Conservation (phyloP, 1,139 yeast genomes). For the Hansenula sp. region DNA sequence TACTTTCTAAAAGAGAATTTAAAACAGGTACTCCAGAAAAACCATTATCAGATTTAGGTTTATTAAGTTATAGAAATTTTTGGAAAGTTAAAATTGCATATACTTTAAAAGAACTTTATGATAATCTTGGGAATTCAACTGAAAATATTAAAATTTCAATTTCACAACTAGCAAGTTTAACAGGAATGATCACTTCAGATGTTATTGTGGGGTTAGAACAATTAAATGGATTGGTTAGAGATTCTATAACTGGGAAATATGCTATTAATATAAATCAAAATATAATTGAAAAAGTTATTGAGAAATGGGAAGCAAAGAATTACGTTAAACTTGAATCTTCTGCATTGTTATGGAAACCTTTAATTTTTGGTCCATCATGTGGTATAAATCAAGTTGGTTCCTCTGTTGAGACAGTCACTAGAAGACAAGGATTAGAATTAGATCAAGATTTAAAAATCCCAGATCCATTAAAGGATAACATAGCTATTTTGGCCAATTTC, state of each 20-base stretch:
- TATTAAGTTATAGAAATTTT: conserved; percentile 79
- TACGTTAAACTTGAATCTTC: conserved; percentile 49
- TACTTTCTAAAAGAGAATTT: conserved; percentile 68
- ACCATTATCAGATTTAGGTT: conserved; percentile 84
- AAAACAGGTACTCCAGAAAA: conserved; percentile 92
- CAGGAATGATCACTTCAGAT: conserved; percentile 88
- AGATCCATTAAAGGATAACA: conserved; percentile 40
- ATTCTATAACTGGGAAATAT: conserved; percentile 35
- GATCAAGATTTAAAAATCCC: conserved; percentile 13
- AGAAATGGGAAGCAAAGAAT: conserved; percentile 51
- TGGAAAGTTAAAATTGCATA: conserved; percentile 72
- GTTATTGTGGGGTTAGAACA: conserved; percentile 84
- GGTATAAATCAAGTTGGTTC: conserved; percentile 49
- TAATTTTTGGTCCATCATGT: conserved; percentile 79
- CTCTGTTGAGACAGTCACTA: conserved; percentile 21
- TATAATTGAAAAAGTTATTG: conserved; percentile 40
- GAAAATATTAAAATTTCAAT: conserved; percentile 39
- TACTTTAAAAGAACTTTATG: conserved; percentile 34
- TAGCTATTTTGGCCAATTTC: conserved; percentile 51
- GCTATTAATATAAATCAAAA: conserved; percentile 50
- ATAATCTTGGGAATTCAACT: conserved; percentile 14
- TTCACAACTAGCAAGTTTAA: conserved; percentile 54
- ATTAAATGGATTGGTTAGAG: conserved; percentile 51
- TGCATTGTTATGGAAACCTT: conserved; percentile 71
- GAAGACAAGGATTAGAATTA: conserved; percentile 4